Evolutionary conservation across 2,329 filamentous ascomycete genomes (phyloP).

Genomic region (Verticillium longisporum): DNA sequence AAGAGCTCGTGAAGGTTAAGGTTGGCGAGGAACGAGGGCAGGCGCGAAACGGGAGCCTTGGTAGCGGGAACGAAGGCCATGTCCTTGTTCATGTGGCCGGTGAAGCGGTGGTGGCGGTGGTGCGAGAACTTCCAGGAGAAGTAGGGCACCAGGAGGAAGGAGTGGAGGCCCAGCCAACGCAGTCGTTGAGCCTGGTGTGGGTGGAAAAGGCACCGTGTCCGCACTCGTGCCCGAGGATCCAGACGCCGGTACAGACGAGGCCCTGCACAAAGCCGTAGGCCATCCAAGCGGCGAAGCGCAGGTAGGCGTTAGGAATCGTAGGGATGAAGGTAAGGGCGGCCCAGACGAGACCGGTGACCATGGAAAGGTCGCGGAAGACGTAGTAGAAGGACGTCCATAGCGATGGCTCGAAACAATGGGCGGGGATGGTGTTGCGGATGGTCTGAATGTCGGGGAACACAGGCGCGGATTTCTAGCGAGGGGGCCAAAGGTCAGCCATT

Average conservation of each 20-base stretch:
- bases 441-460: slow-evolving; percentile 40
- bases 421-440: slow-evolving; percentile 47
- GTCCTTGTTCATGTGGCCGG: slow-evolving; percentile 61
- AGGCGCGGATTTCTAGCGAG: neutral
- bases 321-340: slow-evolving; percentile 48
- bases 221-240: slow-evolving; percentile 66
- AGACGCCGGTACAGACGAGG: slow-evolving; percentile 59
- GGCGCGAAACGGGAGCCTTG: neutral
- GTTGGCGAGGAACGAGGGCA: slow-evolving; percentile 21
- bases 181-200: slow-evolving; percentile 49
- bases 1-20: slow-evolving; percentile 45
- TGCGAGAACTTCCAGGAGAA: slow-evolving; percentile 70
- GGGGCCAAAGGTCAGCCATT: neutral
- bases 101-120: slow-evolving; percentile 62
- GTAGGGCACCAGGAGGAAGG: slow-evolving; percentile 59
- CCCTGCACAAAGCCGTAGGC: slow-evolving; percentile 59
- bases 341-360: slow-evolving; percentile 41
- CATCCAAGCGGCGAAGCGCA: slow-evolving; percentile 44
- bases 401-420: slow-evolving; percentile 54
- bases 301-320: slow-evolving; percentile 32
- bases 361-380: slow-evolving; percentile 46
- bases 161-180: slow-evolving; percentile 60
- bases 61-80: slow-evolving; percentile 56
- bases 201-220: slow-evolving; percentile 63
- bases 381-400: slow-evolving; percentile 45